Base-by-base conservation (phyloP, 2,329 filamentous ascomycete genomes). In the Fusarium lyarnte region DNA sequence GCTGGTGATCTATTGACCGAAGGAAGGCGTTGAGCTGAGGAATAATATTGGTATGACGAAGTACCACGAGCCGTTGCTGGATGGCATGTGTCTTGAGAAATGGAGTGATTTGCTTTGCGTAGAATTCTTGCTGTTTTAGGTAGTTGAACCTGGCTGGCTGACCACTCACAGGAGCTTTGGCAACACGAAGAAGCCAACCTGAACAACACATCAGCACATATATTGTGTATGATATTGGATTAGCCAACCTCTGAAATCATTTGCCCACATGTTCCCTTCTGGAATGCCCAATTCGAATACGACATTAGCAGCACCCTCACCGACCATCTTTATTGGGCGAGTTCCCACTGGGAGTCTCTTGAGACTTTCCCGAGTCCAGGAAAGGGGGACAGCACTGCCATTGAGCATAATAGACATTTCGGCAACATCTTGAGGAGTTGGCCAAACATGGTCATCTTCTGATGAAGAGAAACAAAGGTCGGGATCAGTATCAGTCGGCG, bases 251-350 rank as follows among this genome's bases (percentile, higher is more conserved):
- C 76, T 81, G 73, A 81, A 81, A 67, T 78, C 74, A 10, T 75
- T 71, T 46, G 75, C 74, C 45, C 79, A 71, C 41, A 78, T 69
- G 58, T 79, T 73, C 63, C 76, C 75, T 63, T 81, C 76, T 8
- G 83, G 81, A 25, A 85, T 67, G 49, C 84, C 82, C 62, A 93
- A 85, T 73, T 87, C 87, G 77, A 93, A 94, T 70, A 95, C 91
- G 57, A 92, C 87, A 79, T 96, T 95, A 58, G 93, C 93, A 29
- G 92, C 91, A 29, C 93, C 93, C 80, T 96, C 93, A 31, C 86
- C 87, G 27, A 90, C 81, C 63, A 89, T 83, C 58, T 80, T 78
- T 55, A 81, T 70, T 19, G 81, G 80, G 31, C 75, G 79, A 42
- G 80, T 78, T 35, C 80, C 81, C 47, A 66, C 70, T 31, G 82